A percentile compares a stretch with the other conserved stretches of the same genome.
Conservation (phyloP, 148 eudicot species). For the Rhododendron kiyosumense region DNA sequence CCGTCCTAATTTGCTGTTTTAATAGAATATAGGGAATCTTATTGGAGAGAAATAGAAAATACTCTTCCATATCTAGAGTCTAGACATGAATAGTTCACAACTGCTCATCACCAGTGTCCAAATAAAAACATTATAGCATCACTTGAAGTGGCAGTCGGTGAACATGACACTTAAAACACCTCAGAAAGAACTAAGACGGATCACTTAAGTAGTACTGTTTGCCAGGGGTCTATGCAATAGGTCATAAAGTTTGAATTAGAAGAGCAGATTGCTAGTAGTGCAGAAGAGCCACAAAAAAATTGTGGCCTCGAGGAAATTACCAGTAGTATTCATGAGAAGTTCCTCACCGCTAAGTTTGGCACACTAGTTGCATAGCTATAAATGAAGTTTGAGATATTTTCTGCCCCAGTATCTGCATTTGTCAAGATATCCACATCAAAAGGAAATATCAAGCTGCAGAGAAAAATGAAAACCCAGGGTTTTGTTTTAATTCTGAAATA, state of each 20-base stretch:
- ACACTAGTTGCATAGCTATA: slow-evolving; percentile 54
- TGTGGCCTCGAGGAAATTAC: slow-evolving; percentile 40
- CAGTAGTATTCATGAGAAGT: slow-evolving; percentile 52
- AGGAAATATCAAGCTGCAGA: background rate
- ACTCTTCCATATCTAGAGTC: background rate
- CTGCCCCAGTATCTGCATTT: slow-evolving; percentile 49
- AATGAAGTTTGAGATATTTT: slow-evolving; percentile 54
- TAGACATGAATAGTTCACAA: background rate
- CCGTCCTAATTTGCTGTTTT: background rate
- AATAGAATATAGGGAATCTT: background rate
- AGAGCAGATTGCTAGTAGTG: slow-evolving; percentile 12
- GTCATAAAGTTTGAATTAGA: background rate
- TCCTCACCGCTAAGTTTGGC: slow-evolving; percentile 76
- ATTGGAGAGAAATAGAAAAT: background rate
- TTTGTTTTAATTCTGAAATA: background rate
- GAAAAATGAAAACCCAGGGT: background rate
- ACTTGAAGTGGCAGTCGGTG: background rate
- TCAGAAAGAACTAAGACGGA: background rate
- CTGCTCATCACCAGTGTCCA: background rate
- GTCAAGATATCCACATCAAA: slow-evolving; percentile 2
- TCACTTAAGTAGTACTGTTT: background rate
- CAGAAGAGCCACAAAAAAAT: slow-evolving; percentile 14
- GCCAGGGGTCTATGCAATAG: background rate
- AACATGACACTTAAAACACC: background rate
- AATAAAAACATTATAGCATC: background rate